Base-by-base conservation (phyloP, 2,329 filamentous ascomycete species). In the Xylaria multiplex region DNA sequence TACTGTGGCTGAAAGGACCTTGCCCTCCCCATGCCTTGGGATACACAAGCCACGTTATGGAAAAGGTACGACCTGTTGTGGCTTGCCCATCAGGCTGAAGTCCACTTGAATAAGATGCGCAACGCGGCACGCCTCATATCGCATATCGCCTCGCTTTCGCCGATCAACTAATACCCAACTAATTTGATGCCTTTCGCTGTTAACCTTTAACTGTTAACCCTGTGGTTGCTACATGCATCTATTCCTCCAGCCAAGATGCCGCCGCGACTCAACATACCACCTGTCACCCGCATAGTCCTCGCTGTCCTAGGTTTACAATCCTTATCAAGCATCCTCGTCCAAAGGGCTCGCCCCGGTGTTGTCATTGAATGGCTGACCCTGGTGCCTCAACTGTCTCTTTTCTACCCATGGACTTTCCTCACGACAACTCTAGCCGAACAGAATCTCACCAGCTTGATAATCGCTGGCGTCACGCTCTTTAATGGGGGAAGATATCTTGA, bases 401-500 rank as follows among this genome's bases (percentile, higher is more conserved):
- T 92, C 75, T 97, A 97, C 77, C 96, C 96, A 0, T 99, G 96
- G 96, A 96, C 93, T 0, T 91, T 97, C 70, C 74, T 96, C 62
- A 92, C 92, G 2, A 91, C 93, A 2, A 92, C 93, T 0, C 86
- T 97, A 63, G 93, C 97, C 55, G 96, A 99, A 82, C 91, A 93
- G 79, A 98, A 98, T 78, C 84, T 98, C 73, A 91, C 97, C 75
- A 97, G 93, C 11, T 84, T 97, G 49, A 81, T 88, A 30, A 88
- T 97, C 64, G 93, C 93, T 54, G 90, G 86, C 32, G 82, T 90
- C 49, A 94, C 94, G 0, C 81, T 98, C 60, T 97, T 94, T 79
- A 93, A 97, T 81, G 95, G 95, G 62, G 96, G 96, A 9, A 89
- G 93, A 73, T 99, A 99, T 79, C 87, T 99, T 24, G 96, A 99